Evolutionary conservation across 1,284 basidiomycete genomes (phyloP).

Genomic region (Ganoderma sp.): DNA sequence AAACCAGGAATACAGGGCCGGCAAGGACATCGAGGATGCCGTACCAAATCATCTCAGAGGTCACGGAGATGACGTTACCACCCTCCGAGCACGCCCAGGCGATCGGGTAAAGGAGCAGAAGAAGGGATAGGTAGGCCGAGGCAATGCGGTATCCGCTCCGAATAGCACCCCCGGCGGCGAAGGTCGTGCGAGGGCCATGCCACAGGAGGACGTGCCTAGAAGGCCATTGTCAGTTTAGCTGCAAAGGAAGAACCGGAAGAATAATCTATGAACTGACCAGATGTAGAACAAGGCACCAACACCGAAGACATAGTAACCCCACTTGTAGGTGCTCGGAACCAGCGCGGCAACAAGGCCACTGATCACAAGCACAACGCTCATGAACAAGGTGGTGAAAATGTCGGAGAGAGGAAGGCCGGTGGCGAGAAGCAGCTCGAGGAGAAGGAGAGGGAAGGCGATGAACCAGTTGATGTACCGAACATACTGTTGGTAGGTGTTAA

Average conservation of each 20-base stretch:
- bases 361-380: conserved; percentile 57
- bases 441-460: conserved; percentile 62
- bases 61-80: conserved; percentile 51
- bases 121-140: conserved; percentile 51
- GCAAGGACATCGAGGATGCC: conserved; percentile 65
- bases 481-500: conserved; percentile 38
- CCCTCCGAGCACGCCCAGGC: conserved; percentile 56
- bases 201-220: conserved; percentile 42
- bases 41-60: conserved; percentile 59
- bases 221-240: background rate
- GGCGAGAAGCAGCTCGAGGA: conserved; percentile 55
- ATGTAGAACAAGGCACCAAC: conserved; percentile 53
- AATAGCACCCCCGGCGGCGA: conserved; percentile 46
- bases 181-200: conserved; percentile 41
- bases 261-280: conserved; percentile 44
- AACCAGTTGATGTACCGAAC: conserved; percentile 65
- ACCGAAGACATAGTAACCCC: conserved; percentile 56
- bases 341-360: conserved; percentile 60
- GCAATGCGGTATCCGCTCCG: conserved; percentile 49
- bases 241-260: background rate
- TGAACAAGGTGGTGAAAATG: conserved; percentile 62
- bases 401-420: conserved; percentile 59
- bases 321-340: conserved; percentile 57
- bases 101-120: conserved; percentile 59
- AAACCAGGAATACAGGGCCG: conserved; percentile 55